Conservation (phyloP, 345 rosid genomes). For the Bruguiera gymnorhiza region DNA sequence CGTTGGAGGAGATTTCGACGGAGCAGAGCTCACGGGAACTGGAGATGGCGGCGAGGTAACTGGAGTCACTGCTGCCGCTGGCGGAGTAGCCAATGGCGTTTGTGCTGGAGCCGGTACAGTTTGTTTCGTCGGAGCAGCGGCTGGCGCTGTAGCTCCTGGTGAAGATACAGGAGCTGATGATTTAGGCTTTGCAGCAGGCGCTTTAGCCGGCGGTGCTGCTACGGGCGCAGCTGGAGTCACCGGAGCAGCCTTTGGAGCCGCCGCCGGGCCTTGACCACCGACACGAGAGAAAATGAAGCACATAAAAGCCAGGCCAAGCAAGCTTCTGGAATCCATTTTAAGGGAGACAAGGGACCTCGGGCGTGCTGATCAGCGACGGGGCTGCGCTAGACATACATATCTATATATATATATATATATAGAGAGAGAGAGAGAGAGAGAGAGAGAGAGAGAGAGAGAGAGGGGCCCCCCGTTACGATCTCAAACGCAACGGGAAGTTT, state of each 20-base stretch:
- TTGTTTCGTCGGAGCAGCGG: slow-evolving; percentile 34
- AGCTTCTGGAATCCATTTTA: slow-evolving; percentile 42
- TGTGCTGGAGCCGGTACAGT: slow-evolving; percentile 35
- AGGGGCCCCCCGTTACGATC: not conserved
- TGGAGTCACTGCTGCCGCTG: slow-evolving; percentile 26
- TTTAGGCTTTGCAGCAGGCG: slow-evolving; percentile 17
- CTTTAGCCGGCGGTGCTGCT: slow-evolving; percentile 23
- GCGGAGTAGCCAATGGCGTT: slow-evolving; percentile 22
- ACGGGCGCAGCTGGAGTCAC: slow-evolving; percentile 9
- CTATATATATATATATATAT: not conserved
- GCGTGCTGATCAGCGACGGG: not conserved
- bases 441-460: no score
- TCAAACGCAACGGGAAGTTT: not conserved
- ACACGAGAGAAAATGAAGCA: slow-evolving; percentile 57
- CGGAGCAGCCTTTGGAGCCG: slow-evolving; percentile 23
- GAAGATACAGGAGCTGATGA: slow-evolving; percentile 18
- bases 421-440: no score
- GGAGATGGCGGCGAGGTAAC: slow-evolving; percentile 34
- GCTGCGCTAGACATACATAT: no score
- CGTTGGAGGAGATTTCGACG: slow-evolving; percentile 18
- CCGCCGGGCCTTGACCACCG: slow-evolving; percentile 59
- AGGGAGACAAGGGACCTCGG: not conserved
- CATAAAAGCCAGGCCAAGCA: slow-evolving; percentile 39
- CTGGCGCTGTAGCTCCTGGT: slow-evolving; percentile 23
- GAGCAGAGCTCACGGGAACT: slow-evolving; percentile 39